Conservation (phyloP, 1,139 yeast species). For the Candida gigantensis region DNA sequence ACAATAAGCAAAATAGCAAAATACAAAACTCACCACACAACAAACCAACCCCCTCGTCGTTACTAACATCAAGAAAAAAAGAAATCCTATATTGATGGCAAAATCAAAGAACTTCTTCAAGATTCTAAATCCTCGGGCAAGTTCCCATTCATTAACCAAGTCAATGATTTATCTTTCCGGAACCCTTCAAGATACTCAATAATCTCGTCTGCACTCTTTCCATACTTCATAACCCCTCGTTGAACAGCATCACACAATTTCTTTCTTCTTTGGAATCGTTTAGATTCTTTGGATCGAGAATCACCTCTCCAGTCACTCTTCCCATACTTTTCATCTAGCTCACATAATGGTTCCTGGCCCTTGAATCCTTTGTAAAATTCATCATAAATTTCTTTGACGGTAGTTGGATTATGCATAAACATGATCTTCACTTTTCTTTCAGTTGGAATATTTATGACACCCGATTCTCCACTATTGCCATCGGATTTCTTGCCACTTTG, state of each 20-base stretch:
- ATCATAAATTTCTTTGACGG: slow-evolving; percentile 48
- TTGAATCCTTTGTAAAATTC: slow-evolving; percentile 49
- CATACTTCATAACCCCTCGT: slow-evolving; percentile 43
- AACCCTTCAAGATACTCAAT: slow-evolving; percentile 44
- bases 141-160: slow-evolving; percentile 55
- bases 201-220: slow-evolving; percentile 45
- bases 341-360: slow-evolving; percentile 48
- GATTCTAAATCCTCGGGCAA: slow-evolving; percentile 38
- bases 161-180: slow-evolving; percentile 46
- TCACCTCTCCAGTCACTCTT: slow-evolving; percentile 52
- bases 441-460: slow-evolving; percentile 18
- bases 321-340: slow-evolving; percentile 47
- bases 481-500: slow-evolving; percentile 8
- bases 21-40: not conserved
- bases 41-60: no score
- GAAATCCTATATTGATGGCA: not conserved
- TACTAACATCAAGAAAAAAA: slow-evolving; percentile 1
- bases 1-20: not conserved
- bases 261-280: slow-evolving; percentile 47
- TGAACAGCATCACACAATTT: slow-evolving; percentile 49
- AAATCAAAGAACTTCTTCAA: not conserved
- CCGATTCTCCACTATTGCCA: slow-evolving; percentile 3
- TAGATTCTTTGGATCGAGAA: slow-evolving; percentile 48
- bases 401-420: slow-evolving; percentile 48
- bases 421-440: slow-evolving; percentile 40